Evolutionary conservation across 192 early-diverging fungal genomes (phyloP).

Genomic region (Backusella tarrabulga): DNA sequence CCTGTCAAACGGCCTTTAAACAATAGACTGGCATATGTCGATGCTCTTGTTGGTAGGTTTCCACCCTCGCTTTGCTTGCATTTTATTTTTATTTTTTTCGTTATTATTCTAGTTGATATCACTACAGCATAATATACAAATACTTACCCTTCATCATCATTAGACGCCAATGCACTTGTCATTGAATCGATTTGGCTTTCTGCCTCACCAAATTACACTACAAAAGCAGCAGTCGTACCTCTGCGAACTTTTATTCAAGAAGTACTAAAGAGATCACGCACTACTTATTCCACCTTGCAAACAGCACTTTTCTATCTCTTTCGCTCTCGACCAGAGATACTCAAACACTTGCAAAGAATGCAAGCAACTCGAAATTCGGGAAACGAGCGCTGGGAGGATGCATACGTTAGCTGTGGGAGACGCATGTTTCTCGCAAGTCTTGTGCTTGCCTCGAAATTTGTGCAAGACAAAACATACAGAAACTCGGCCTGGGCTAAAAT

Average conservation of each 20-base stretch:
- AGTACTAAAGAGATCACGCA: slow-evolving; percentile 66
- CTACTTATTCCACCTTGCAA: slow-evolving; percentile 74
- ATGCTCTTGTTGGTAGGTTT: slow-evolving; percentile 33
- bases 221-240: slow-evolving; percentile 43
- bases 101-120: neutral
- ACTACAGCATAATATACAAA: neutral
- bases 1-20: slow-evolving; percentile 2
- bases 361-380: neutral
- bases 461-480: slow-evolving; percentile 85
- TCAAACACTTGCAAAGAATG: slow-evolving; percentile 2
- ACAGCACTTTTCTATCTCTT: slow-evolving; percentile 72
- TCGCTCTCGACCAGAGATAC: slow-evolving; percentile 32
- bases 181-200: slow-evolving; percentile 55
- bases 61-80: neutral
- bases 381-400: slow-evolving; percentile 7
- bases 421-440: slow-evolving; percentile 86
- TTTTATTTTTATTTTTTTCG: neutral
- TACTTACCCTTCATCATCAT: neutral
- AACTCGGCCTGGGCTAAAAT: slow-evolving; percentile 93
- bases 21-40: slow-evolving; percentile 30
- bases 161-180: slow-evolving; percentile 52
- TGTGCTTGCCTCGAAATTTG: slow-evolving; percentile 90
- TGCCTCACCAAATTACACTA: slow-evolving; percentile 34
- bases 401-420: slow-evolving; percentile 63
- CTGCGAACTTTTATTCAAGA: slow-evolving; percentile 67